Base-by-base conservation (phyloP, 257 asterid species). In the Primulina tabacum region DNA sequence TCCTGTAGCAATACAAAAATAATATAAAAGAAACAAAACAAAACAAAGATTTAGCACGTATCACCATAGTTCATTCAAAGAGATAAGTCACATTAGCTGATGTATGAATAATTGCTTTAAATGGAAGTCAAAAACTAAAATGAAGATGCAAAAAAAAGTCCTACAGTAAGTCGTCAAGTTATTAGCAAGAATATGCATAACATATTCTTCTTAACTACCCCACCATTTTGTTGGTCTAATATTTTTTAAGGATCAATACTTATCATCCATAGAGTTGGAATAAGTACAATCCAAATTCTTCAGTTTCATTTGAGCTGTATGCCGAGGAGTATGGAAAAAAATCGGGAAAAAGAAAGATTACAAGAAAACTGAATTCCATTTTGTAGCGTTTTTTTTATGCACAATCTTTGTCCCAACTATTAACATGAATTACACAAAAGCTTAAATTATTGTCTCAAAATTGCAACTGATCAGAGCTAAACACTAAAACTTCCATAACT, bases 1-100 rank as follows among this genome's bases (percentile, higher is more conserved):
- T 85, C 82, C 99, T 93, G 87, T 67, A 70, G n/a, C 67, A 79
- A 70, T 62, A 83, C 67, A 71, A 62, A 12, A 77, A 10, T 5
- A 24, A 24, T 24, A 24, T 0, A 0, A 67, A 60, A 50, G 30
- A 30, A 40, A 0, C 5, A 10, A 10, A 38, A 10, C 1, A 38
- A 38, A 38, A 14, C 18, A 56, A 70, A 16, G n/a, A 64, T 60
- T 21, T 32, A 71, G 43, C 24, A 69, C 3, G 64, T 37, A 53
- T 11, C 33, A 59, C 56, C 34, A 11, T 2, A 16, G 24, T 24
- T 18, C 28, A 38, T 50, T 7, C 4, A 32, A 53, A 64, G 67
- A 40, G 65, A 65, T 58, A 64, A 18, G 12, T 18, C 60, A 50
- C 33, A 47, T 66, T 6, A 67, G 60, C 58, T 50, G 30, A 59